Base-by-base conservation (phyloP, 768 basidiomycete genomes). In the Lentinula lateritia region DNA sequence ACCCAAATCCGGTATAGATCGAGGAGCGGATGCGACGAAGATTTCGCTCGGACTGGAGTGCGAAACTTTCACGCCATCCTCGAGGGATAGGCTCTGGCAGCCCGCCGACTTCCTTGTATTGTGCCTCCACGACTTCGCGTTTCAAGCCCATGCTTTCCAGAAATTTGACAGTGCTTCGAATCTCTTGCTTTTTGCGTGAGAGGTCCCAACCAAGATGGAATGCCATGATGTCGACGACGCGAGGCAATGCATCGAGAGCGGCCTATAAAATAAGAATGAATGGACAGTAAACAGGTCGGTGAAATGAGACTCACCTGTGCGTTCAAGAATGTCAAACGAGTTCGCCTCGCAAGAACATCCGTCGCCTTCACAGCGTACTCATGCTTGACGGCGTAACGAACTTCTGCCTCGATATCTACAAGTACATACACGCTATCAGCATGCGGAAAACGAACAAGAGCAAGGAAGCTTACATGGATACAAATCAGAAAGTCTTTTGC, bases 321-420 rank as follows among this genome's bases (percentile, higher is more conserved):
- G 72, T 97, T 95, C 66, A 98, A 86, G 83, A 98, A 98, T 7
- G 92, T 88, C 34, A 99, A 82, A 16, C 96, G 89, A 9, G 91
- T 90, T 62, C 95, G 88, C 0, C 96, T 89, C 1, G 93, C 92
- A 69, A 98, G 86, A 66, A 98, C 90, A 73, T 99, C 96, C 61
- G 89, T 79, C 10, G 95, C 92, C n/a, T 89, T 95, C 62, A 85
- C 83, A 0, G 95, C 96, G 73, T 96, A 98, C 76, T 99, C 96
- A 71, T 93, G 80, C 13, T 86, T 86, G 20, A 89, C 82, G 0
- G 95, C 94, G 70, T 96, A 97, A 52, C 86, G 86, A 6, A 95
- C 87, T 76, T 99, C 96, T 0, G 93, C 94, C 72, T 97, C 93
- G 71, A 98, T 88, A 80, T 87, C 87, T 89, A 66, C 7, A 28